Evolutionary conservation across 2,329 filamentous ascomycete genomes (phyloP), one percentile per base, ranked within the genome.

Genomic region (Mycosphaerella arachidis): DNA sequence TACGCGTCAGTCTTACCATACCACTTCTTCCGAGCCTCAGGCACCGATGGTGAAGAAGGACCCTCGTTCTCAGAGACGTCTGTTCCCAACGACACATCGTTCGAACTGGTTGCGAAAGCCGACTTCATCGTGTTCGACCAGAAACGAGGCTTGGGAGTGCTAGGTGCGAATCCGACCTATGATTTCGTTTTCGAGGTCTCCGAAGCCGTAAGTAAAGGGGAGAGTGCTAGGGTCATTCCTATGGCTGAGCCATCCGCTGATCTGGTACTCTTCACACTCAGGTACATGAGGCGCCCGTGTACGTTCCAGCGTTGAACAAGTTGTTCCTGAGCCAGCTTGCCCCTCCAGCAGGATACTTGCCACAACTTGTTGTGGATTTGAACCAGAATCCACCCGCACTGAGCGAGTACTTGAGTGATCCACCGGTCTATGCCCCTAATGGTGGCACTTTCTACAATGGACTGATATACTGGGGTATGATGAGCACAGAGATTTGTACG

Each of bases 211-310:
- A 24, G 24, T 24, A 24, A 24, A 24, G 24, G 1, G 24, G 24
- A 24, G 24, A 24, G 24, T 24, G 24, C 24, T 24, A 24, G 24
- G 24, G 24, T 24, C 24, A 24, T 24, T 24, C 24, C 24, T 24
- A 24, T 24, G 24, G 1, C 24, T 24, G 2, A 24, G 24, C 24
- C 24, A 24, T 24, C 24, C 24, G 3, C 24, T 24, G 24, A 24
- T 24, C 24, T 24, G 2, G 24, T 24, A 24, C 24, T 24, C 24
- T 24, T 24, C 24, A 24, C 3, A 24, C 24, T 24, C 24, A 24
- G 24, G 24, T 77, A 16, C 76, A 78, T 59, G 76, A 78, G 69
- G 76, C 75, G 6, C 76, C 76, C 0, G 75, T 78, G n/a, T 78
- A 76, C 48, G 72, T 76, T 1, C 70, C 75, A 6, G 68, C 68